Evolutionary conservation across 768 basidiomycete species (phyloP).

Genomic region (Tricholomella constricta): DNA sequence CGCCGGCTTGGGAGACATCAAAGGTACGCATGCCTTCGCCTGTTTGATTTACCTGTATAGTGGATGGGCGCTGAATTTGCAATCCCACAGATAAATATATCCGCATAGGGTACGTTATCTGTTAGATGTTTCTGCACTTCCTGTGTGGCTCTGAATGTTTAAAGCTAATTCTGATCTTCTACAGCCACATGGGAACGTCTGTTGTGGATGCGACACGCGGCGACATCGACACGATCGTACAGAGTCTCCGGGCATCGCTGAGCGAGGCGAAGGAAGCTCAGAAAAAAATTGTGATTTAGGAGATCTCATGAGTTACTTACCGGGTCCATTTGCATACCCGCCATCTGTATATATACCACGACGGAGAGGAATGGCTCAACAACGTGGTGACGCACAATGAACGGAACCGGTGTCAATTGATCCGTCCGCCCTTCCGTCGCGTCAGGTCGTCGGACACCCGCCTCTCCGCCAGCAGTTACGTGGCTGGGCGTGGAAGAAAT

Average conservation of each 20-base stretch:
- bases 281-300: conserved; percentile 13
- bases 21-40: conserved; percentile 40
- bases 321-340: not conserved
- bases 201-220: conserved; percentile 64
- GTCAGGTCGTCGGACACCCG: conserved; percentile 9
- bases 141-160: not conserved
- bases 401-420: conserved; percentile 12
- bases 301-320: conserved; percentile 2
- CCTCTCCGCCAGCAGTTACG: conserved; percentile 1
- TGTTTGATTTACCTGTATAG: not conserved
- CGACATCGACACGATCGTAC: conserved; percentile 68
- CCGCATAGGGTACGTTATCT: conserved; percentile 61
- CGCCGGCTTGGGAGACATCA: conserved; percentile 76
- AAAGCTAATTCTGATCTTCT: conserved; percentile 1
- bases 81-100: conserved; percentile 67
- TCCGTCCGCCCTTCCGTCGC: conserved; percentile 1
- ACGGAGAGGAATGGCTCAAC: too few species aligned
- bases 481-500: not conserved
- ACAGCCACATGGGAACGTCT: conserved; percentile 84
- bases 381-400: not conserved
- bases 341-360: too few species aligned
- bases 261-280: conserved; percentile 26
- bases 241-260: conserved; percentile 54
- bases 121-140: not conserved
- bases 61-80: conserved; percentile 8